Evolutionary conservation across 2,329 filamentous ascomycete species (phyloP).

Genomic region (Blumeria graminis): DNA sequence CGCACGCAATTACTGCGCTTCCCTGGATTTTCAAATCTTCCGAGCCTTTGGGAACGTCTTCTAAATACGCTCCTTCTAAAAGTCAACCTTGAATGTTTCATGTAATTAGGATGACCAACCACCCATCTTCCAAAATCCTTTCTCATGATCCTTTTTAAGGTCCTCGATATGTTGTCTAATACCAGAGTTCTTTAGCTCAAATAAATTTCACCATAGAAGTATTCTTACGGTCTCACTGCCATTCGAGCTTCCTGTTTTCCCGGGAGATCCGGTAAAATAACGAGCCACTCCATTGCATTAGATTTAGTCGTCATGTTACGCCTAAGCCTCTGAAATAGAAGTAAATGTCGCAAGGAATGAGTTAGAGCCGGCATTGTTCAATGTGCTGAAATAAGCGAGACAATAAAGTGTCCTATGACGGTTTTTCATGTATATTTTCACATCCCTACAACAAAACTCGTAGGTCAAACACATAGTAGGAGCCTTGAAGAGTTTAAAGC

Average conservation of each 20-base stretch:
- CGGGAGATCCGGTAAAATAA: slow-evolving; percentile 42
- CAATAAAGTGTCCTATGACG: no score
- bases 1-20: slow-evolving; percentile 26
- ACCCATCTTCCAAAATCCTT: slow-evolving; percentile 37
- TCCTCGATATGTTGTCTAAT: slow-evolving; percentile 16
- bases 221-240: slow-evolving; percentile 27
- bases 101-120: slow-evolving; percentile 6
- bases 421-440: no score
- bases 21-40: slow-evolving; percentile 30
- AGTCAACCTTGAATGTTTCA: neutral
- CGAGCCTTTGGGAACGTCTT: slow-evolving; percentile 37
- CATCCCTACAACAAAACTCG: no score
- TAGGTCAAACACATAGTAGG: no score
- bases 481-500: no score
- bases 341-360: no score
- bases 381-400: no score
- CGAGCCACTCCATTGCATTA: slow-evolving; percentile 35
- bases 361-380: no score
- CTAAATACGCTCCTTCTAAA: slow-evolving; percentile 35
- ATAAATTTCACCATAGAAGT: neutral
- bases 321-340: no score
- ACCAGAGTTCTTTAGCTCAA: neutral
- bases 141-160: slow-evolving; percentile 25
- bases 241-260: slow-evolving; percentile 34
- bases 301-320: no score